Evolutionary conservation across 2,329 filamentous ascomycete species (phyloP).

Genomic region (Didymella sp.): DNA sequence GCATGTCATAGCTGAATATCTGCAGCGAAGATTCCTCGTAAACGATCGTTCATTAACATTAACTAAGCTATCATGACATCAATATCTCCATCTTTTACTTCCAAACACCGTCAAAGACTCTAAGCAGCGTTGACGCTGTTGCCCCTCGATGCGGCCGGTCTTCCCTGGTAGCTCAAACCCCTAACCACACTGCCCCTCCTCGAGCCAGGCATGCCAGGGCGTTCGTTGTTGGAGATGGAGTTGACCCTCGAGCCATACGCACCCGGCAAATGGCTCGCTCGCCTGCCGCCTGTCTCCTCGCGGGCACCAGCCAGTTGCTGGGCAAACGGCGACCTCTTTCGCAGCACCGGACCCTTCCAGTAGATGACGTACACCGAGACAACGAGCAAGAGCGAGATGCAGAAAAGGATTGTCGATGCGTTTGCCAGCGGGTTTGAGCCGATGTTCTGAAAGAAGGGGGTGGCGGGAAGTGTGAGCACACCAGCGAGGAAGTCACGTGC

Average conservation of each 20-base stretch:
- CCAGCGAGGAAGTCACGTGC: conserved; percentile 77
- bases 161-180: conserved; percentile 26
- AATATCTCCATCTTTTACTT: neutral
- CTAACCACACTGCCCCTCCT: conserved; percentile 43
- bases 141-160: conserved; percentile 16
- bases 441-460: conserved; percentile 61
- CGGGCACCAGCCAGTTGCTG: conserved; percentile 51
- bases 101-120: neutral
- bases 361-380: conserved; percentile 57
- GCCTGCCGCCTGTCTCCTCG: conserved; percentile 42
- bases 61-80: neutral
- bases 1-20: too few species aligned
- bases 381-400: conserved; percentile 56
- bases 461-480: conserved; percentile 72
- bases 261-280: conserved; percentile 42
- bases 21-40: too few species aligned
- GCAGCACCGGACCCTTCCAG: conserved; percentile 62
- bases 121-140: conserved; percentile 3
- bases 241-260: conserved; percentile 43
- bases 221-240: conserved; percentile 31
- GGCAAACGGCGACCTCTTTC: conserved; percentile 62
- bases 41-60: neutral
- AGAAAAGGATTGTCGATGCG: conserved; percentile 64
- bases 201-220: conserved; percentile 24
- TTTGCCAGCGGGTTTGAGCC: conserved; percentile 56